These are phyloP conservation scores for Mycena floridula DNA, from an alignment of 768 basidiomycete genomes.

Conservation along the genomic window DNA sequence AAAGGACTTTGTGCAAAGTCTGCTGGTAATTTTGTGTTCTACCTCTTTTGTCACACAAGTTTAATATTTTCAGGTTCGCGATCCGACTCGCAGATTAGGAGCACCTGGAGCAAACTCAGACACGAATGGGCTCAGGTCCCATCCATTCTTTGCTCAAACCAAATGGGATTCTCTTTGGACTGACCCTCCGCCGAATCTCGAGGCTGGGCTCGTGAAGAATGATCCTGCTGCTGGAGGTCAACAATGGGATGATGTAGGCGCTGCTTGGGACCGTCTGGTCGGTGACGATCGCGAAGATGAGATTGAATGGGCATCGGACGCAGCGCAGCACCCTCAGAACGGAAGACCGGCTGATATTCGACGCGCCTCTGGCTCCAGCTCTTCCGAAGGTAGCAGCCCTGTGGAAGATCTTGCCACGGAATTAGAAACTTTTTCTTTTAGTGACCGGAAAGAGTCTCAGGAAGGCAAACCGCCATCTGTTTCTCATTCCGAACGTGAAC, in stretches of 20 bases:
- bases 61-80: constrained; percentile 39
- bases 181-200: constrained; percentile 48
- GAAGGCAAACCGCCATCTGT: constrained; percentile 1
- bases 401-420: constrained; percentile 28
- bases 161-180: constrained; percentile 66
- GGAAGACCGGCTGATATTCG: constrained; percentile 30
- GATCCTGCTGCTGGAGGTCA: constrained; percentile 25
- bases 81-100: constrained; percentile 57
- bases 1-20: constrained; percentile 67
- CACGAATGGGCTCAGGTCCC: constrained; percentile 41
- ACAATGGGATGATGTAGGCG: constrained; percentile 50
- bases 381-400: constrained; percentile 44
- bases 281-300: constrained; percentile 31
- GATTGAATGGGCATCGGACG: constrained; percentile 49
- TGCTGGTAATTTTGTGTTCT: constrained; percentile 47
- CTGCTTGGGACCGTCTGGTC: constrained; percentile 47
- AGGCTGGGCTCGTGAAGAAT: constrained; percentile 52
- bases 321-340: constrained; percentile 21
- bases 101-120: constrained; percentile 38
- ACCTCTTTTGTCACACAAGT: too few species aligned
- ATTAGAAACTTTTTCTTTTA: constrained; percentile 21
- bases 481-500: constrained; percentile 19
- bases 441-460: not conserved
- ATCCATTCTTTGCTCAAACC: constrained; percentile 55
- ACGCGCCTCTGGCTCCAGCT: constrained; percentile 29